Base-by-base conservation (phyloP, 176 grass and related monocot species). In the Typha latifolia region DNA sequence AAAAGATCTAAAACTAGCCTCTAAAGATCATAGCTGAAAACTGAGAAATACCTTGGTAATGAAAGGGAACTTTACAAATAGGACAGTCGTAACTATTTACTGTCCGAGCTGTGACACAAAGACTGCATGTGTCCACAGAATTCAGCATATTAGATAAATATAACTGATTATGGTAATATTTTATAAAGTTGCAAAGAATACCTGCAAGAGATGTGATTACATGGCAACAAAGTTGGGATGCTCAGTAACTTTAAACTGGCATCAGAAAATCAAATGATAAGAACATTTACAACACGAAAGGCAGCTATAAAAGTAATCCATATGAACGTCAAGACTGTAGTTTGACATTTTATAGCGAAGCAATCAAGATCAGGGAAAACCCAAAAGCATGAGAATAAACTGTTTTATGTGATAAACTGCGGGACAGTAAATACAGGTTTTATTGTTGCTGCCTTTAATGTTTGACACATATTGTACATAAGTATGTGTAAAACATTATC, bases 161-260 rank as follows among this genome's bases (percentile, higher is more conserved):
- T 49, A 32, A 64, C 20, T 2, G 16, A 24, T 48, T 23, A 66
- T 18, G 12, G 23, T 2, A 12, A 15, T 53, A 32, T 69, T 49
- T 61, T 47, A 66, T 79, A 7, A 70, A 62, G 29, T 9, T 18
- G 62, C 1, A 51, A 27, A 50, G 7, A 47, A 12, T 26, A 92
- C 89, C 94, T 90, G 94, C 94, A 97, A 51, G 79, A 92, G 43
- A 85, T 86, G 77, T 97, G 94, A 76, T 70, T 82, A 66, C 93
- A 97, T 5, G 93, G 85, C 15, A 97, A 83, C 63, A 80, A 78
- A 20, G 83, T 84, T n/a, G 94, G 94, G 49, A 76, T 66, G 57
- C 21, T 90, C 24, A 97, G 78, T 67, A 97, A 69, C 76, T 92
- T 97, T 22, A 97, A 81, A 51, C 89, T 97, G 89, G 21, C 26